These are phyloP conservation scores for Botrytis fabae DNA, from an alignment of 2,329 filamentous ascomycete genomes.

Conservation along the genomic window DNA sequence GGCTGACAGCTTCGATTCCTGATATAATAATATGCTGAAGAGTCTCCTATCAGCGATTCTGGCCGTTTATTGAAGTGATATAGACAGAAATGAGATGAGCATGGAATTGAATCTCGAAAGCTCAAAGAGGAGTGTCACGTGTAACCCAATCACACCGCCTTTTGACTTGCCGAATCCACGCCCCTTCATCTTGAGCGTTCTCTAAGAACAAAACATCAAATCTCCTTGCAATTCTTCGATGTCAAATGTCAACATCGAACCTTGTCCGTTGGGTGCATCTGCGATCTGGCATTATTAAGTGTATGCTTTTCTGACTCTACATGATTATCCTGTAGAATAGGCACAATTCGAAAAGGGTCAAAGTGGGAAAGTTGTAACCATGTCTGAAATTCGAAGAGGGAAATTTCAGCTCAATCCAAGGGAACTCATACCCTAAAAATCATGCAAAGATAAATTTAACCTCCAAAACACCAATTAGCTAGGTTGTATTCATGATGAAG, in stretches of 20 bases:
- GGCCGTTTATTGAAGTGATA: no score
- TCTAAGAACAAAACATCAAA: not conserved
- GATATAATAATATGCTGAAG: no score
- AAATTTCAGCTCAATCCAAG: not conserved
- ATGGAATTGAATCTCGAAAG: not conserved
- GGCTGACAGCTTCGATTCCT: no score
- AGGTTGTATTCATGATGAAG: not conserved
- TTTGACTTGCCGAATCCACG: not conserved
- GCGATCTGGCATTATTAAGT: not conserved
- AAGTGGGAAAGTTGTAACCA: no score
- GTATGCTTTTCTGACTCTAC: not conserved
- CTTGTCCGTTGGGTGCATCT: not conserved
- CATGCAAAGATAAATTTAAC: not conserved
- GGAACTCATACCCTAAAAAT: not conserved
- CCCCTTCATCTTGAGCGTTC: not conserved
- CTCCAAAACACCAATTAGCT: not conserved
- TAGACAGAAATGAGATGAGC: not conserved
- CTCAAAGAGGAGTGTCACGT: not conserved
- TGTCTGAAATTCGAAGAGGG: not conserved
- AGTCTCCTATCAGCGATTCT: not conserved
- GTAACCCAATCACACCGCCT: rapidly evolving
- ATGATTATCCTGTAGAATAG: not conserved
- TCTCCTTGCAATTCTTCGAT: not conserved
- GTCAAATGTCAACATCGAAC: not conserved
- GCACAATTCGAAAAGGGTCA: not conserved